Base-by-base conservation (phyloP, 345 rosid species). In the Lepidium africanum region DNA sequence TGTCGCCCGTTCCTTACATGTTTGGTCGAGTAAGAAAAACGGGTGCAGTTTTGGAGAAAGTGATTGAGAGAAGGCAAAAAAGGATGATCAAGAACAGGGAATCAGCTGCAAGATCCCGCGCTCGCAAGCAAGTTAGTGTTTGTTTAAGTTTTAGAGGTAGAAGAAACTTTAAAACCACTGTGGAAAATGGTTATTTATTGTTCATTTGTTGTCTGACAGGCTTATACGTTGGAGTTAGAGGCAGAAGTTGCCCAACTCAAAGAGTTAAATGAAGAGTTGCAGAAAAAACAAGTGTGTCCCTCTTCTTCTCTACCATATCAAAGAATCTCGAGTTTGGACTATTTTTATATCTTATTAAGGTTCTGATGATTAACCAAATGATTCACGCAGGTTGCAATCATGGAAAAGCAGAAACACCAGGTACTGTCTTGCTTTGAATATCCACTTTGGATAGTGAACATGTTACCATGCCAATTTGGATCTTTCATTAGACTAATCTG, bases 21-120 rank as follows among this genome's bases (percentile, higher is more conserved):
- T 87, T 89, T 73, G 87, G 82, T 48, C 89, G 93, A 56, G 99
- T 82, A 25, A 87, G 93, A 60, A 95, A 80, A 71, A 62, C 83
- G 14, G 68, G 80, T 79, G 85, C 87, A 46, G 75, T 80, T 21
- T 82, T 91, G 62, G 99, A 94, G 84, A 94, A 89, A 79, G 99
- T 87, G 78, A 91, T 79, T 62, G 99, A 94, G 84, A 87, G 97
- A 83, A 94, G 96, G 80, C 97, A 91, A 59, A 87, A 84, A 76
- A 89, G 99, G 81, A 94, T 94, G 99, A 91, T 94, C 47, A 94
- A 94, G 86, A 94, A 94, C 49, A 85, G 99, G 76, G 97, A 94
- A 75, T 91, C 99, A 11, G 99, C 99, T 79, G 97, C 99, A 36
- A 83, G 97, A 61, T 94, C 99, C 30, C 87, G 99, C 5, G 99